These are phyloP conservation scores for Wilhelminamyces savonicus DNA, from an alignment of 805 yeast genomes.

Conservation along the genomic window DNA sequence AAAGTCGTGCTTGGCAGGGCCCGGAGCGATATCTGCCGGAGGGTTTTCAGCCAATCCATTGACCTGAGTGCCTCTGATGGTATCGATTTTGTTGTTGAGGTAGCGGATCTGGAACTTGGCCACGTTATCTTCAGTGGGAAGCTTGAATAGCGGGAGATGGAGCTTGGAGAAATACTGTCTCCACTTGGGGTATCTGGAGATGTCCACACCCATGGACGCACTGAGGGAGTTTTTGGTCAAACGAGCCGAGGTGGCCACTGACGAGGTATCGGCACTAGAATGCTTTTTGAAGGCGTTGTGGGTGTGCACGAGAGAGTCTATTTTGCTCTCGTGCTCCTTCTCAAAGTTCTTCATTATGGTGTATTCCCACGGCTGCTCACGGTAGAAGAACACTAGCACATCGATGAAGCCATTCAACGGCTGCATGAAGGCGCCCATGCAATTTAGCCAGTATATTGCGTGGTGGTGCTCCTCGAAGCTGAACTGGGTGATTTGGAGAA, in stretches of 20 bases:
- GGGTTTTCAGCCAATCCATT: too few relatives aligned
- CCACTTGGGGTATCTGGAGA: conserved; percentile 29
- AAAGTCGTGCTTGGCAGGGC: conserved; percentile 26
- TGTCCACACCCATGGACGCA: conserved; percentile 22
- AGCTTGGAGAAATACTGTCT: conserved; percentile 29
- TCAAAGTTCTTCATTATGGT: conserved; percentile 35
- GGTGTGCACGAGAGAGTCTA: conserved; percentile 16
- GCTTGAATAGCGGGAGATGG: conserved; percentile 37
- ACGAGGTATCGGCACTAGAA: conserved; percentile 10
- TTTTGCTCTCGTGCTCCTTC: conserved; percentile 22
- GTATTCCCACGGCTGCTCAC: conserved; percentile 76
- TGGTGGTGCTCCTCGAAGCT: conserved; percentile 41
- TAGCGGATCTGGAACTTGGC: conserved; percentile 11
- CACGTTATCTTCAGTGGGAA: conserved; percentile 35
- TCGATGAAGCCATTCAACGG: conserved; percentile 80
- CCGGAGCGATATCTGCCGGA: conserved; percentile 6
- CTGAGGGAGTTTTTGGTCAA: conserved; percentile 21
- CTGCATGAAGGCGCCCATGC: conserved; percentile 68
- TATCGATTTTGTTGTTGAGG: conserved; percentile 4
- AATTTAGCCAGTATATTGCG: conserved; percentile 57
- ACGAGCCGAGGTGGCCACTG: conserved; percentile 20
- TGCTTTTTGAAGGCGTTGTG: conserved; percentile 1
- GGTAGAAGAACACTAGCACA: conserved; percentile 61
- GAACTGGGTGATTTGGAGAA: conserved; percentile 54
- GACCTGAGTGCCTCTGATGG: neutral